Conservation (phyloP, 768 basidiomycete genomes). For the Podaxis pistillaris region DNA sequence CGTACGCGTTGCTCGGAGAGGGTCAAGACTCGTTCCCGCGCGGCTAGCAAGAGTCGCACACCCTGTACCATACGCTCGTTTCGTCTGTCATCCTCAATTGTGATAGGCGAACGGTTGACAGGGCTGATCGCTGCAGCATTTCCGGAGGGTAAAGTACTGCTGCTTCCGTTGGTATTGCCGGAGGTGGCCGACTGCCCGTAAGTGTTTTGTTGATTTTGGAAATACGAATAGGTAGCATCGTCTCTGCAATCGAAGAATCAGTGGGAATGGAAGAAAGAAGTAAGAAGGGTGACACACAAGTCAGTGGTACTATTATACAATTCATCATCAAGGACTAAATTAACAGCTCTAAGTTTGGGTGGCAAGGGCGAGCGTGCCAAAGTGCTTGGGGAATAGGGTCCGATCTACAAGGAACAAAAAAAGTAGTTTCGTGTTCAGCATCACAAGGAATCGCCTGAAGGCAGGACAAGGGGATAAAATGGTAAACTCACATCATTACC, state of each 20-base stretch:
- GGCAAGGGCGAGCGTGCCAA: constrained; percentile 75
- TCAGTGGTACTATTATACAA: constrained; percentile 50
- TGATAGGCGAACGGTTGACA: constrained; percentile 29
- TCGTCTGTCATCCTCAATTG: constrained; percentile 51
- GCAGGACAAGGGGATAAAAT: neutral
- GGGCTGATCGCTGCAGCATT: constrained; percentile 17
- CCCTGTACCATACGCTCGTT: constrained; percentile 60
- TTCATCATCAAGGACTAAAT: constrained; percentile 68
- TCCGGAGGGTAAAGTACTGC: constrained; percentile 16
- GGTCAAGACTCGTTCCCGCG: constrained; percentile 69
- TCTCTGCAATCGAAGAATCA: constrained; percentile 30
- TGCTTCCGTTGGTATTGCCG: constrained; percentile 30
- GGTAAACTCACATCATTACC: constrained; percentile 66
- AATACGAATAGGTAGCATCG: constrained; percentile 44
- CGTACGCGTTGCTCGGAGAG: constrained; percentile 74
- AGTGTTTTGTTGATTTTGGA: constrained; percentile 29
- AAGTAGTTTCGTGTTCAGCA: constrained; percentile 5
- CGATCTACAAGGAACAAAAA: constrained; percentile 55
- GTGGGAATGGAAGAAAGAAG: neutral
- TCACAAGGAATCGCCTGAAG: neutral
- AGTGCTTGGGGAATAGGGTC: constrained; percentile 75
- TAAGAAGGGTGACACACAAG: constrained; percentile 34
- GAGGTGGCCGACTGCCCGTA: constrained; percentile 41
- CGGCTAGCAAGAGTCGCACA: constrained; percentile 66
- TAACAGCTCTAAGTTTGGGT: constrained; percentile 69